These are phyloP conservation scores for Paspalum notatum DNA, from an alignment of 176 grass and related monocot species.

Conservation along the genomic window DNA sequence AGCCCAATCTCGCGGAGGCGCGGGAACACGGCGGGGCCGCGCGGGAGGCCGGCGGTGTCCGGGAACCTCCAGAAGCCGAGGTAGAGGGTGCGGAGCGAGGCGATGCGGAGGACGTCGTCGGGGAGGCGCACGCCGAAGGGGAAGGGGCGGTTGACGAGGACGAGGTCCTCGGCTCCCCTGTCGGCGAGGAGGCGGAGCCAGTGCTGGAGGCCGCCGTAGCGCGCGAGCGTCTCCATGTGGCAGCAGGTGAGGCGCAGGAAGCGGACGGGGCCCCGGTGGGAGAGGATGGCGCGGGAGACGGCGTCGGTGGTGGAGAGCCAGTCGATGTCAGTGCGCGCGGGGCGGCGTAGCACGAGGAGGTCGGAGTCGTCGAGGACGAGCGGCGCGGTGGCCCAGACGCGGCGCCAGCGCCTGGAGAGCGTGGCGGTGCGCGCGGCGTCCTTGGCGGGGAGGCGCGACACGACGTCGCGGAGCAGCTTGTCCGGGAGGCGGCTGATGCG, in stretches of 20 bases:
- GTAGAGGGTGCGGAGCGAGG: slow-evolving; percentile 48
- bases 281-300: slow-evolving; percentile 12
- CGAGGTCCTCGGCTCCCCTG: slow-evolving; percentile 19
- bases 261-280: slow-evolving; percentile 26
- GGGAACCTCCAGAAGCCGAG: slow-evolving; percentile 37
- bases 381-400: slow-evolving; percentile 34
- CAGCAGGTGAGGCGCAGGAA: slow-evolving; percentile 41
- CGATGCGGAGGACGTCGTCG: slow-evolving; percentile 8
- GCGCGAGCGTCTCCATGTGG: background rate
- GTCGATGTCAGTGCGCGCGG: background rate
- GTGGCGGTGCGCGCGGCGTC: slow-evolving; percentile 43
- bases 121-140: background rate
- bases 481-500: slow-evolving; percentile 42
- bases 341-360: slow-evolving; percentile 9
- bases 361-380: slow-evolving; percentile 46
- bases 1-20: slow-evolving; percentile 43
- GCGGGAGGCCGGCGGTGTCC: background rate
- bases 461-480: slow-evolving; percentile 27
- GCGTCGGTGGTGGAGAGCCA: background rate
- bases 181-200: slow-evolving; percentile 35
- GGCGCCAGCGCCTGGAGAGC: slow-evolving; percentile 50
- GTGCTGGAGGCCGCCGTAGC: background rate
- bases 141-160: slow-evolving; percentile 28
- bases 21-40: slow-evolving; percentile 30
- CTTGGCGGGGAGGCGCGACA: slow-evolving; percentile 40